These are phyloP conservation scores for Epichloe gansuensis DNA, from an alignment of 2,329 filamentous ascomycete genomes.

Conservation along the genomic window DNA sequence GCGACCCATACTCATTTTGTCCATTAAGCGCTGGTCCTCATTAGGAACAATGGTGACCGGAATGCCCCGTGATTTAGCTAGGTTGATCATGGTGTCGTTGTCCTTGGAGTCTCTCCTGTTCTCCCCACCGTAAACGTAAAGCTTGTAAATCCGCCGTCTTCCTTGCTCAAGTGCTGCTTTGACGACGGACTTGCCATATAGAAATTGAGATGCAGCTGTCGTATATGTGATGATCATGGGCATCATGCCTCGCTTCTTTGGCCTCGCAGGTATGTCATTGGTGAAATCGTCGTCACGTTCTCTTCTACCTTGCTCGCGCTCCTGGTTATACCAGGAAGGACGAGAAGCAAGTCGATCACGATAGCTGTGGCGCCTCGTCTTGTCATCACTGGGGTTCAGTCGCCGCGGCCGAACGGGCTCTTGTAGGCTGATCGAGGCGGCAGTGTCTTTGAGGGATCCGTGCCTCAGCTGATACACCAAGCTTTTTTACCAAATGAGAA, in stretches of 20 bases:
- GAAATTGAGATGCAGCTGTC: conserved; percentile 79
- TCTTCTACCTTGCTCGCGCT: not conserved
- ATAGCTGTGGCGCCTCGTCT: not conserved
- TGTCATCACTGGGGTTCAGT: not conserved
- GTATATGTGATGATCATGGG: conserved; percentile 43
- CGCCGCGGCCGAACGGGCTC: conserved; percentile 13
- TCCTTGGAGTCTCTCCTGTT: conserved; percentile 39
- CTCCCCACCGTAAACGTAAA: conserved; percentile 61
- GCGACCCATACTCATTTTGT: conserved; percentile 70
- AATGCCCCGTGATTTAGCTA: conserved; percentile 39
- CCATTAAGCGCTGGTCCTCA: conserved; percentile 55
- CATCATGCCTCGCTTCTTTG: conserved; percentile 21
- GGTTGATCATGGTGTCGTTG: conserved; percentile 29
- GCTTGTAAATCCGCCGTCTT: conserved; percentile 65
- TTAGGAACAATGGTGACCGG: conserved; percentile 45
- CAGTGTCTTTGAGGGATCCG: conserved; percentile 23
- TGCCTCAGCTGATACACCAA: conserved; percentile 42
- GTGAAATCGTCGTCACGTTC: not conserved
- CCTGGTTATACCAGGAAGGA: not conserved
- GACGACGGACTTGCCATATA: conserved; percentile 77
- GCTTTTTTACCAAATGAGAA: conserved; percentile 41
- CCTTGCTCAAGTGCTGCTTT: conserved; percentile 58
- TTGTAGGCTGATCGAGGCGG: conserved; percentile 13
- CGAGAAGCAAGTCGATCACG: not conserved
- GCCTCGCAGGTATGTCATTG: not conserved